These are phyloP conservation scores for Zymoseptoria tritici DNA, from an alignment of 2,329 filamentous ascomycete genomes.

Conservation along the genomic window DNA sequence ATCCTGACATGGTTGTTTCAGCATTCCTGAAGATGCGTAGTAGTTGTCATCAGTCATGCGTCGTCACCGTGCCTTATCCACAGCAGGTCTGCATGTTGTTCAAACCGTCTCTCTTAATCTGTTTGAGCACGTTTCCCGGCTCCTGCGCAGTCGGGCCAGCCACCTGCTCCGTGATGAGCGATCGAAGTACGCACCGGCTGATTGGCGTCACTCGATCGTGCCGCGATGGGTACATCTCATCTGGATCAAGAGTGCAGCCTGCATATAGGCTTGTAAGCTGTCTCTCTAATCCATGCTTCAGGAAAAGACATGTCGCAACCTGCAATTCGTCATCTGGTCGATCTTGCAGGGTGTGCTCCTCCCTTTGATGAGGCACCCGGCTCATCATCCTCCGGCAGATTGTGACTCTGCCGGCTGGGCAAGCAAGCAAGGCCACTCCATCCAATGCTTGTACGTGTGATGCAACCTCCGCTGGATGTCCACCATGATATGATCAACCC, in stretches of 20 bases:
- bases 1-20: too few species aligned
- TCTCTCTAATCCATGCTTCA: background rate
- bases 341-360: background rate
- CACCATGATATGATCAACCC: conserved; percentile 11
- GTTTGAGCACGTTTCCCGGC: too few species aligned
- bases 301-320: too few species aligned
- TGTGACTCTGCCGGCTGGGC: background rate
- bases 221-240: background rate
- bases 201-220: background rate
- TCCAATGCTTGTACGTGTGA: conserved; percentile 11
- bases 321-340: background rate
- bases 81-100: too few species aligned
- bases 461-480: conserved; percentile 10
- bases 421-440: conserved; percentile 6
- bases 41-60: too few species aligned
- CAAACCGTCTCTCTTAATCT: too few species aligned
- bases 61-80: too few species aligned
- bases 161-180: too few species aligned
- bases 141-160: too few species aligned
- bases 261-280: background rate
- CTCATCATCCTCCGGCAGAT: background rate
- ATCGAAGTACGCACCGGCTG: too few species aligned
- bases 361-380: background rate
- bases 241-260: background rate
- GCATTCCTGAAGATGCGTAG: too few species aligned